A percentile compares a stretch with the other conserved stretches of the same genome.
phyloP scores from a whole-genome alignment of 2,329 filamentous ascomycete species.

The Scolecobasidium constrictum region DNA sequence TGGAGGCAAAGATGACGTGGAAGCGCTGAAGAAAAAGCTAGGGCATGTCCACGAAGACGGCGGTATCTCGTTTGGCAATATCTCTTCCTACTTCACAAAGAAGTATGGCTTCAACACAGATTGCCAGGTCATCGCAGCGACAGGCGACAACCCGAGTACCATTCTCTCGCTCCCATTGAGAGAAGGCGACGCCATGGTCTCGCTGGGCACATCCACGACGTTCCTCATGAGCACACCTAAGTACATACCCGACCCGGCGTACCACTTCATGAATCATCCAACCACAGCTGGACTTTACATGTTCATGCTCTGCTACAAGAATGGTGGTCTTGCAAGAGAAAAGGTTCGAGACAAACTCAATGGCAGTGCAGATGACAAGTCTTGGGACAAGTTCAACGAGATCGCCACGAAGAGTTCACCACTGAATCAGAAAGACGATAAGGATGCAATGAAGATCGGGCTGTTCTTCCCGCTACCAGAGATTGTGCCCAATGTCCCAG shows the following conservation, averaged over 20 bases:
- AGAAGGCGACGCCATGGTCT: conserved; percentile 86
- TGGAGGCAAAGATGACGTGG: conserved; percentile 47
- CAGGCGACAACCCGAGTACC: conserved; percentile 91
- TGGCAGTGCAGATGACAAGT: conserved; percentile 14
- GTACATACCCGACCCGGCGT: conserved; percentile 80
- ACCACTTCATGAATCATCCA: conserved; percentile 98
- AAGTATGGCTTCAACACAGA: conserved; percentile 67
- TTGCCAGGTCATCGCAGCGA: conserved; percentile 76
- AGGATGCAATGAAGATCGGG: conserved; percentile 65
- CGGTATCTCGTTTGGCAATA: conserved; percentile 62
- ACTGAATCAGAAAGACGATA: conserved; percentile 46
- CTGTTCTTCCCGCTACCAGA: conserved; percentile 94
- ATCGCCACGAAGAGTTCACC: conserved; percentile 56
- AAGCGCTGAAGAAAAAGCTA: conserved; percentile 64
- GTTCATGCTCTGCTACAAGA: conserved; percentile 99
- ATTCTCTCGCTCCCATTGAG: conserved; percentile 84
- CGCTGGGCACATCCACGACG: conserved; percentile 87
- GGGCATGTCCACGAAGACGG: conserved; percentile 73
- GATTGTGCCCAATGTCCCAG: conserved; percentile 82
- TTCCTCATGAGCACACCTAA: conserved; percentile 95
- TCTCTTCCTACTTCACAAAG: conserved; percentile 67
- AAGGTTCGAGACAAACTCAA: conserved; percentile 76
- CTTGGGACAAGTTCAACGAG: conserved; percentile 77
- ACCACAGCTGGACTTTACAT: conserved; percentile 87
- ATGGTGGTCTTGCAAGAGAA: conserved; percentile 87